Percentiles rank a stretch among this genome's conserved stretches.
Conservation (phyloP, 805 yeast species). For the Kodamaea jinghongensis region DNA sequence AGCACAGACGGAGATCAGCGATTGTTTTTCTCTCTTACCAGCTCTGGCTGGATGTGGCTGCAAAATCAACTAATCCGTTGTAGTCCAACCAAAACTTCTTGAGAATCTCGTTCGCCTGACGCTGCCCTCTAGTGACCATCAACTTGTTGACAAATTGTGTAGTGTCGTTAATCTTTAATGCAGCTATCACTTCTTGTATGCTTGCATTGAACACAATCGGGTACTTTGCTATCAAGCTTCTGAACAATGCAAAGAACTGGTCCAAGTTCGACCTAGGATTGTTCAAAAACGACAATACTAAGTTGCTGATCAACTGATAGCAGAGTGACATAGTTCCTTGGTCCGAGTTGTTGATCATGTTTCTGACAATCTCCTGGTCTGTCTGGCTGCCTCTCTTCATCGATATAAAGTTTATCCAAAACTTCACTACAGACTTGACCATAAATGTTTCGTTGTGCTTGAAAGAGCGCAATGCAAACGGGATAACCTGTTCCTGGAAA, state of each 20-base stretch:
- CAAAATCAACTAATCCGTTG: slow-evolving; percentile 49
- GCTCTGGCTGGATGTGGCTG: not conserved
- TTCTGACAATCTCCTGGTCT: slow-evolving; percentile 35
- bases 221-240: slow-evolving; percentile 46
- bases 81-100: slow-evolving; percentile 63
- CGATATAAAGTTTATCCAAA: slow-evolving; percentile 52
- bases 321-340: slow-evolving; percentile 20
- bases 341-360: slow-evolving; percentile 15
- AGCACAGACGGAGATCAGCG: not conserved
- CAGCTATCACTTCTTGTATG: slow-evolving; percentile 8
- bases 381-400: slow-evolving; percentile 45
- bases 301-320: slow-evolving; percentile 22
- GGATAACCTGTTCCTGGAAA: slow-evolving; percentile 21
- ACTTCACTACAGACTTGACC: slow-evolving; percentile 48
- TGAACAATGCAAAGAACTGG: slow-evolving; percentile 50
- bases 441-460: slow-evolving; percentile 53
- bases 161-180: slow-evolving; percentile 1
- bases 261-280: slow-evolving; percentile 61
- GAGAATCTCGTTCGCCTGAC: slow-evolving; percentile 56
- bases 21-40: not conserved
- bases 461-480: slow-evolving; percentile 38
- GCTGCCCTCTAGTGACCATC: slow-evolving; percentile 61
- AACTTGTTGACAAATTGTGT: slow-evolving; percentile 49
- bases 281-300: slow-evolving; percentile 34
- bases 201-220: slow-evolving; percentile 46